Evolutionary conservation across 306 rosid species (phyloP), one percentile per base, ranked within the genome.

Genomic region (Canavalia ensiformis): DNA sequence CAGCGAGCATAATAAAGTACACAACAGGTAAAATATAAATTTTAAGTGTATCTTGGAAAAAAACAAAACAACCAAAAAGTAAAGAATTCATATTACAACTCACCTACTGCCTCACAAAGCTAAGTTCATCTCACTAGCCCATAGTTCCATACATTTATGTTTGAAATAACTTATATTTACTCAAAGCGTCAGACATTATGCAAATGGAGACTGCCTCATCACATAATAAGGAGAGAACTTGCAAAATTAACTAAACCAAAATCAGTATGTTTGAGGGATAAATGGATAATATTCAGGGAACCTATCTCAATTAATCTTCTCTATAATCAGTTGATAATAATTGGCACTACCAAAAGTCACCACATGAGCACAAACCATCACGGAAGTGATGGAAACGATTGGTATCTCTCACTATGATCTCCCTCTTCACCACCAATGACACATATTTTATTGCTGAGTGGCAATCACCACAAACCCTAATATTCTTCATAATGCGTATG

Each of bases 391-490:
- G 90, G 60, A 87, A 87, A 31, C 90, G 66, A 78, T 87, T 87
- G 51, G 88, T 87, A 52, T 87, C 90, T 78, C 90, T 82, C 39
- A 87, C 81, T 11, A 84, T 78, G 84, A 87, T 87, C 68, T 84
- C 86, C 73, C 90, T 84, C 46, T 84, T 78, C 77, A 78, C 84
- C 54, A 84, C 68, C 82, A 9, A 59, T 7, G 90, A 87, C 54
- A 84, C 90, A 39, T 77, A 84, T 68, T 87, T 87, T 37, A 87
- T 73, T 28, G 90, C 86, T 4, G 84, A 81, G 78, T 87, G 90
- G 76, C 90, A 87, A 79, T 87, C 88, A 81, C 86, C 90, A 74
- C 90, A 87, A 49, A 87, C 84, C 84, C 90, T 84, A 39, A 87
- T 87, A 64, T 87, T 87, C 71, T 87, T 84, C 88, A 87, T 87